phyloP scores from a whole-genome alignment of 1,139 yeast species.

The Pichia sp. region DNA sequence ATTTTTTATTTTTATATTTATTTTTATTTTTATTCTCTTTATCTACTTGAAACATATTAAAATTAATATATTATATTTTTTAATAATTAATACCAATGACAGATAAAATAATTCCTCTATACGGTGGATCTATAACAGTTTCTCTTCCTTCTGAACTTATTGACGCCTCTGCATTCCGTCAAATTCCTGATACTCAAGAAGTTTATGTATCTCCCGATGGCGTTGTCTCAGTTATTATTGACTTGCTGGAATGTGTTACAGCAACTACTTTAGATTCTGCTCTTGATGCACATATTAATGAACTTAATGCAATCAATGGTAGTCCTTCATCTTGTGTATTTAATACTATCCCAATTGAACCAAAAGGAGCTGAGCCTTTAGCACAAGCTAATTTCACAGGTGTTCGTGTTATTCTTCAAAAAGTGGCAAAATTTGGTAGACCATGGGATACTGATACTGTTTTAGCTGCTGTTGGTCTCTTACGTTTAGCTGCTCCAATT shows the following conservation, averaged over 20 bases:
- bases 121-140: conserved; percentile 74
- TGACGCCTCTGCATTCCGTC: conserved; percentile 70
- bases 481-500: conserved; percentile 8
- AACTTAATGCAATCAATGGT: conserved; percentile 26
- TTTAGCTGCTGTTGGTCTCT: conserved; percentile 1
- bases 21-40: no score
- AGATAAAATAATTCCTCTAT: conserved; percentile 30
- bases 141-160: conserved; percentile 48
- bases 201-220: conserved; percentile 51
- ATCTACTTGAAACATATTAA: no score
- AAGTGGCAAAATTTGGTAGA: conserved; percentile 5
- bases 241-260: conserved; percentile 53
- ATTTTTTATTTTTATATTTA: no score
- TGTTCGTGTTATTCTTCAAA: not conserved
- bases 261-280: conserved; percentile 35
- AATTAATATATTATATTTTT: no score
- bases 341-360: not conserved
- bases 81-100: not conserved
- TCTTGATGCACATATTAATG: conserved; percentile 38
- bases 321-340: no score
- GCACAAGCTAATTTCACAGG: not conserved
- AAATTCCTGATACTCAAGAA: conserved; percentile 86
- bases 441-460: not conserved
- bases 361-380: not conserved
- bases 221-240: conserved; percentile 55